A percentile compares a stretch with the other conserved stretches of the same genome.
Conservation (phyloP, 495 filamentous ascomycete species). For the Lasiosphaeria ovina region DNA sequence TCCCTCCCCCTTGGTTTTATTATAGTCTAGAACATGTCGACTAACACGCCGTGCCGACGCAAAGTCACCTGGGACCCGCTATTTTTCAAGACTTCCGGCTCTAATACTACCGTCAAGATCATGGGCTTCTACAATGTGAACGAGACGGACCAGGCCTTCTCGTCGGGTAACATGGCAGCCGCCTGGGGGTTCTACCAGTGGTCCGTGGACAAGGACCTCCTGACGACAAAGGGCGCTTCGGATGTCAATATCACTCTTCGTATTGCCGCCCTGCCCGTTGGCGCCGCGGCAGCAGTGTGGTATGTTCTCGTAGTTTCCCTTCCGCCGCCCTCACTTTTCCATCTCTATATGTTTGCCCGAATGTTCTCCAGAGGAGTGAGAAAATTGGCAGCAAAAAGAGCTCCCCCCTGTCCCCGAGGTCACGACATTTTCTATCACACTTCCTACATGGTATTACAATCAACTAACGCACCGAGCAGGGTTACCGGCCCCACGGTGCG, state of each 20-base stretch:
- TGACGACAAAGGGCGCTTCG: constrained; percentile 21
- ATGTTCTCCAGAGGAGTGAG: no score
- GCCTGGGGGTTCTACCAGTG: constrained; percentile 45
- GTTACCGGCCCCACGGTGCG: constrained; percentile 33
- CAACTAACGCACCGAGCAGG: constrained; percentile 6
- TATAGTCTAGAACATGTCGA: neutral
- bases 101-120: constrained; percentile 34
- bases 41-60: neutral
- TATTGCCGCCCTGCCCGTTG: constrained; percentile 29
- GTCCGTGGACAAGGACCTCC: constrained; percentile 25
- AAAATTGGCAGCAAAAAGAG: neutral
- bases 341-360: no score
- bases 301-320: neutral
- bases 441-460: no score
- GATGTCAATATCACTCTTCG: constrained; percentile 42
- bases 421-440: no score
- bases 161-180: constrained; percentile 30
- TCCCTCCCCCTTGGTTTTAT: neutral
- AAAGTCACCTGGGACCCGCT: constrained; percentile 47
- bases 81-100: constrained; percentile 32
- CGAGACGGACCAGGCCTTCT: constrained; percentile 34
- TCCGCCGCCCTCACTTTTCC: no score
- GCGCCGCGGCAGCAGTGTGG: constrained; percentile 4
- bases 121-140: constrained; percentile 38
- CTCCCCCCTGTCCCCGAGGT: neutral